Evolutionary conservation across 2,329 filamentous ascomycete species (phyloP).

Genomic region (Cytospora paraplurivora): DNA sequence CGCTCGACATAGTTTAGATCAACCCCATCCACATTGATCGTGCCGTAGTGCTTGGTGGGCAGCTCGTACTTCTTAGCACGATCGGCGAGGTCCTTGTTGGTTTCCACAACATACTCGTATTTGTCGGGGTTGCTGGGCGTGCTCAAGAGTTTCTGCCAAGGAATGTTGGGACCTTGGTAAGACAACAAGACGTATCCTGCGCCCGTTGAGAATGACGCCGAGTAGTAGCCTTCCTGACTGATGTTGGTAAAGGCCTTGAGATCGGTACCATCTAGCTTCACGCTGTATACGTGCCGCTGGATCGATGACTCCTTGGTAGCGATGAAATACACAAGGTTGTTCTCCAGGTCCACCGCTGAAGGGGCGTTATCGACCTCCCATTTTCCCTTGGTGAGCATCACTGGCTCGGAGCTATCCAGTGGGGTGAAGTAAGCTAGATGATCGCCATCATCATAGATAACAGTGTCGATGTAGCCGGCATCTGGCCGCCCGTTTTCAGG

Average conservation of each 20-base stretch:
- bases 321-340: slow-evolving; percentile 89
- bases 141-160: slow-evolving; percentile 87
- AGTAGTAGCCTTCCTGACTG: slow-evolving; percentile 74
- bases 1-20: slow-evolving; percentile 76
- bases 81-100: slow-evolving; percentile 71
- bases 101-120: slow-evolving; percentile 74
- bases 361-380: slow-evolving; percentile 93
- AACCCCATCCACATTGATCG: slow-evolving; percentile 79
- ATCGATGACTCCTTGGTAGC: slow-evolving; percentile 85
- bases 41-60: slow-evolving; percentile 80
- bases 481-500: slow-evolving; percentile 71
- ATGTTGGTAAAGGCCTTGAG: slow-evolving; percentile 75
- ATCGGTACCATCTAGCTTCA: slow-evolving; percentile 77
- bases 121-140: slow-evolving; percentile 68
- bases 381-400: slow-evolving; percentile 81
- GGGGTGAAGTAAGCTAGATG: slow-evolving; percentile 94
- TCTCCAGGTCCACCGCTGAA: slow-evolving; percentile 78
- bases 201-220: slow-evolving; percentile 78
- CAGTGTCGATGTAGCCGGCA: slow-evolving; percentile 90
- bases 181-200: slow-evolving; percentile 82
- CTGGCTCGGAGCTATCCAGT: slow-evolving; percentile 77
- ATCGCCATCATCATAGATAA: slow-evolving; percentile 84
- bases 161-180: slow-evolving; percentile 82
- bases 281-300: slow-evolving; percentile 88
- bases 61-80: slow-evolving; percentile 77